Evolutionary conservation across 768 basidiomycete genomes (phyloP), one percentile per base, ranked within the genome.

Genomic region (Nevesoporus exiguus): DNA sequence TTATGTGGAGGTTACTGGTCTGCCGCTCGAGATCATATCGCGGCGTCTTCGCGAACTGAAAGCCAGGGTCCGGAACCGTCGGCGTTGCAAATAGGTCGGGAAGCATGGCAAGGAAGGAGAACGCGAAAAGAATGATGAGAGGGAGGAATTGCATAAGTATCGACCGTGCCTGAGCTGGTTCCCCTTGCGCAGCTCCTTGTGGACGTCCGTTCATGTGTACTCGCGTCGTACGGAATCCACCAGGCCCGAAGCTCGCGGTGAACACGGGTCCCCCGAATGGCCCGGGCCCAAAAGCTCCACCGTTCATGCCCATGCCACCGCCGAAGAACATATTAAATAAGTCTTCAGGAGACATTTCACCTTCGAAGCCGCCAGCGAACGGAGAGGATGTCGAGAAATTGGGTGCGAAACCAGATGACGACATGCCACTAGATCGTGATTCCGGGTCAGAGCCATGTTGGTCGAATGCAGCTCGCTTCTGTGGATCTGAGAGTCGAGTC

Each of bases 261-360:
- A 95, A 95, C 31, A 92, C 81, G 78, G 74, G 67, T 58, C 61
- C 61, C 1, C 59, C 62, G 33, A 66, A 68, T 56, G 83, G 81
- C 2, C 81, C 79, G 11, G 80, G 76, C n/a, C 84, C 82, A 57
- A 80, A 80, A 52, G 69, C 74, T n/a, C 74, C 79, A 27, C 76
- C 77, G 19, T 71, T 71, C 65, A 65, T 61, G 14, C 63, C 65
- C 52, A 77, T 79, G 1, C 80, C 78, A 19, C 78, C 82, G 22
- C 93, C 93, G 69, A 98, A 98, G 82, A 98, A 97, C 90, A 96
- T 94, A 67, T 98, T 96, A 76, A 98, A 98, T 52, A 98, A 68
- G 54, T 98, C 96, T 72, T 98, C 96, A 6, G 96, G 94, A 52
- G 89, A 94, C 61, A 98, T 76, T 72, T 98, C 95, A 51, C 83